Evolutionary conservation across 2,329 filamentous ascomycete genomes (phyloP), one percentile per base, ranked within the genome.

Genomic region (Plenodomus biglobosus): DNA sequence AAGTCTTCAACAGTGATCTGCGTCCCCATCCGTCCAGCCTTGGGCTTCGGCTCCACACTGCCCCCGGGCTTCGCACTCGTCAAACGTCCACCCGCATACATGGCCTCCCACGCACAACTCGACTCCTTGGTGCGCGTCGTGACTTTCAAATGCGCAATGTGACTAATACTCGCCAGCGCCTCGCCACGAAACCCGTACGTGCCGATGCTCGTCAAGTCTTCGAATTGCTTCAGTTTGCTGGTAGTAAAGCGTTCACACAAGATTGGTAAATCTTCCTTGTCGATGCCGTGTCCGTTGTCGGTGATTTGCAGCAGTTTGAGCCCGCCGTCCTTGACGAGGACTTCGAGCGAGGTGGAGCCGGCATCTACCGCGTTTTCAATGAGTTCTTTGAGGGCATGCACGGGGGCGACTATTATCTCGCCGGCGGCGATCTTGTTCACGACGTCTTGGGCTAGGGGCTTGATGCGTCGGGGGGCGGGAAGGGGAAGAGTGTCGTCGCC

Each of bases 161-260:
- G 94, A 67, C 92, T 97, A 70, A 99, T 99, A 73, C 94, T 97
- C 13, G 94, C 94, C 45, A 99, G 76, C 3, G 94, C 94, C 73
- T 99, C 94, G 46, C 94, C 94, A 44, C 94, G 87, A 67, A 99
- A 99, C n/a, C 94, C 94, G 71, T 99, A 99, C 1, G 94, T 97
- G 42, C 85, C 86, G 56, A 99, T 97, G 3, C 86, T 88, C 35
- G 84, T 84, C 40, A 99, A 78, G 69, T 99, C 94, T 70, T 97
- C 92, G 59, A 99, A 99, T 4, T 84, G 83, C 61, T 94, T 91
- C 49, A 99, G 80, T 70, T 99, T 99, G 11, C 92, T 97, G 0
- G 94, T 99, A 8, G 94, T 99, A 69, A 96, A 96, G 42, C 94
- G 85, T 71, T 97, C 91, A 66, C 94, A 99, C 3, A 99, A 79